Base-by-base conservation (phyloP, 2,329 filamentous ascomycete genomes). In the Immersiporthe knoxdaviesiana region DNA sequence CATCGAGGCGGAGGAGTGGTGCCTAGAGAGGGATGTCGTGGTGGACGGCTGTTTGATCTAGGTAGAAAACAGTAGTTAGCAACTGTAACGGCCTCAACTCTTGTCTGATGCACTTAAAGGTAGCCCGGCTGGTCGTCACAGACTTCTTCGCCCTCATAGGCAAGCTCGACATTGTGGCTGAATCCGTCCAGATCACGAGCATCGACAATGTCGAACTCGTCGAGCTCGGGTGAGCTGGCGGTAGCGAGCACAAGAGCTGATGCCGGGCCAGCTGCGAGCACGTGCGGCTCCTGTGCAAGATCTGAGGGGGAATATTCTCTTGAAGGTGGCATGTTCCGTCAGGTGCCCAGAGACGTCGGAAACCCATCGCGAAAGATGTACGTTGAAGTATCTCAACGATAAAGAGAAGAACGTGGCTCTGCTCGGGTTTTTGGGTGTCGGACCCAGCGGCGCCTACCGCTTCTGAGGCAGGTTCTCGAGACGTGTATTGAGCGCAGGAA, bases 1-100 rank as follows among this genome's bases (percentile, higher is more conserved):
- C 68, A 76, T 77, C 67, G 79, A 78, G 68, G 76, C 78, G 68
- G 80, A 77, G 37, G 83, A 81, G 8, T 82, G 79, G 7, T 81
- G 76, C 12, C 76, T 76, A 66, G 79, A 76, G 14, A 79, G 78
- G 41, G 78, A 74, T 47, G 77, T 76, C 0, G 68, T 64, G 35
- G 72, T 65, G 2, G 76, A 75, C 11, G 78, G 78, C 44, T 73
- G 77, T 70, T 80, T 81, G 63, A 81, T 75, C 78, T 79, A n/a
- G 75, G 74, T 66, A 76, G 21, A 50, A 8, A n/a, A 39, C 18
- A 12, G 64, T 8, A 30, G 63, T 72, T 24, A 70, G 71, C 50
- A 44, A 32, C 58, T 4, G 18, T n/a, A 35, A 12, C 18, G 3
- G 16, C 10, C 7, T 41, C 32, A 3, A 54, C 16, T 37, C 27